Percentiles rank a stretch among this genome's conserved stretches.
These are phyloP conservation scores for Saccharomycopsis sp. DNA, from an alignment of 805 yeast genomes.

Conservation along the genomic window DNA sequence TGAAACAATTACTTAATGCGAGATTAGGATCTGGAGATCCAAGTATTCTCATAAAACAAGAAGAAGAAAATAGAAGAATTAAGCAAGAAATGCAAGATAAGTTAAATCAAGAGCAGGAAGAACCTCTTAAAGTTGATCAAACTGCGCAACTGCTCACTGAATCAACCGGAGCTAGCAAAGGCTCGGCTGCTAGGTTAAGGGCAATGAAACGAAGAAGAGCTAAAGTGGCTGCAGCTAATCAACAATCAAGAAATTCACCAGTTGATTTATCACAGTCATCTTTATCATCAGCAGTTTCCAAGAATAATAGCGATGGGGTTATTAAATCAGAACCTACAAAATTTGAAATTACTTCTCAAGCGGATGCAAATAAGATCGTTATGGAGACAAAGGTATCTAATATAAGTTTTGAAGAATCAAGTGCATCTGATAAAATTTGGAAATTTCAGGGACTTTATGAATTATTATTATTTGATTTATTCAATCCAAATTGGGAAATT, in stretches of 20 bases:
- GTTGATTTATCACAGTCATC: slow-evolving; percentile 70
- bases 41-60: slow-evolving; percentile 18
- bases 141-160: slow-evolving; percentile 16
- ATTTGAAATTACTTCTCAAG: slow-evolving; percentile 67
- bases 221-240: slow-evolving; percentile 55
- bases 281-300: slow-evolving; percentile 39
- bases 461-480: slow-evolving; percentile 66
- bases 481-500: slow-evolving; percentile 85
- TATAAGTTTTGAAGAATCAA: slow-evolving; percentile 58
- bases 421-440: slow-evolving; percentile 76
- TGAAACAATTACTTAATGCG: slow-evolving; percentile 37
- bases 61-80: slow-evolving; percentile 16
- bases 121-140: slow-evolving; percentile 2
- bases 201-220: slow-evolving; percentile 95
- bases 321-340: slow-evolving; percentile 23
- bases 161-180: slow-evolving; percentile 25
- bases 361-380: slow-evolving; percentile 74
- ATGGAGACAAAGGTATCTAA: slow-evolving; percentile 58
- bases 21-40: slow-evolving; percentile 36
- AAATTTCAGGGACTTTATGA: slow-evolving; percentile 92
- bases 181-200: slow-evolving; percentile 64
- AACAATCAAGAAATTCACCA: slow-evolving; percentile 38
- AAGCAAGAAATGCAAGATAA: slow-evolving; percentile 22
- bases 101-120: slow-evolving; percentile 21
- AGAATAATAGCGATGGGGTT: slow-evolving; percentile 1